Percentiles rank a stretch among this genome's conserved stretches.
Evolutionary conservation across 257 asterid species (phyloP).

Genomic region (Plantago ovata): DNA sequence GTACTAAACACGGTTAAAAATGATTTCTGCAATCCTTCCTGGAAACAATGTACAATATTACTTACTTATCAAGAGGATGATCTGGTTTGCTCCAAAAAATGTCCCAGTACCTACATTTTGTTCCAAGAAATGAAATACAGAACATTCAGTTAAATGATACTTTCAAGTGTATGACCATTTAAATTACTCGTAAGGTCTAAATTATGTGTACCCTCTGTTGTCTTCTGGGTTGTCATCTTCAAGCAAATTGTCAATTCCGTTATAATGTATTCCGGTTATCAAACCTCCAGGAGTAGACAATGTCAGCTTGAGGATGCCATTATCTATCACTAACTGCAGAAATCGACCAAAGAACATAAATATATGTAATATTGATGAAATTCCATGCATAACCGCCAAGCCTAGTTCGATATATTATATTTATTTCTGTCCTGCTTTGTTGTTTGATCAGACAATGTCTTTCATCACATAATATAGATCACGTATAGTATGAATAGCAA

Average conservation of each 20-base stretch:
- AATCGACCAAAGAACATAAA: neutral
- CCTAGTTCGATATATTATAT: too few relatives aligned
- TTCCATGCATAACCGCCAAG: neutral
- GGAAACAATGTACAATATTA: neutral
- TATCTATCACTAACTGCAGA: conserved; percentile 60
- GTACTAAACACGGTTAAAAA: neutral
- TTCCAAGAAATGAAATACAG: neutral
- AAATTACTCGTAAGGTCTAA: neutral
- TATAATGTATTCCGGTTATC: conserved; percentile 51
- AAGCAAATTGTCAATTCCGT: conserved; percentile 58
- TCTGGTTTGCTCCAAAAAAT: conserved; percentile 55
- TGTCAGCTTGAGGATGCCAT: conserved; percentile 54
- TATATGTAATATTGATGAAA: neutral
- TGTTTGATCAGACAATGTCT: too few relatives aligned
- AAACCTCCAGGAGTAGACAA: conserved; percentile 60
- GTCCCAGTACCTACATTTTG: conserved; percentile 71
- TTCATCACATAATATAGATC: too few relatives aligned
- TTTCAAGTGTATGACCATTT: neutral
- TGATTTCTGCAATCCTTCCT: neutral
- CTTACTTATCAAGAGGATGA: conserved; percentile 44
- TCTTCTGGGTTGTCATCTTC: conserved; percentile 33
- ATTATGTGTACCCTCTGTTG: conserved; percentile 52
- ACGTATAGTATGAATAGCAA: neutral
- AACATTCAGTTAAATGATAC: neutral
- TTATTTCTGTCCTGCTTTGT: too few relatives aligned